Percentiles rank a stretch among this genome's conserved stretches.
Evolutionary conservation across 306 rosid genomes (phyloP).

Genomic region (Dryas octopetala): DNA sequence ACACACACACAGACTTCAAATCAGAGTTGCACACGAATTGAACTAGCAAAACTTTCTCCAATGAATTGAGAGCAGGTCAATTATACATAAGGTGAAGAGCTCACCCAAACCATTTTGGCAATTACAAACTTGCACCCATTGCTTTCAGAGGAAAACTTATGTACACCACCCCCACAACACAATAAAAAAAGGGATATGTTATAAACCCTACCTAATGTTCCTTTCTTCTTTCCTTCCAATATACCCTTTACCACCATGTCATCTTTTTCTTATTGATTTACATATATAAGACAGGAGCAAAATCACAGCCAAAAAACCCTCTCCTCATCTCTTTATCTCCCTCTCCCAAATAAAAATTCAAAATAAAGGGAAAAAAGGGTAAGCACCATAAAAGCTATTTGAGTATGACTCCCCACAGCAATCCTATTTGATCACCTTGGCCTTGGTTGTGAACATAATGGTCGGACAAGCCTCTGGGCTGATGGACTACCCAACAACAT

Average conservation of each 20-base stretch:
- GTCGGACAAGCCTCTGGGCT: slow-evolving; percentile 80
- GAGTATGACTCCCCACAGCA: slow-evolving; percentile 11
- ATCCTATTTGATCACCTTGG: slow-evolving; percentile 61
- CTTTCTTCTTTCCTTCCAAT: slow-evolving; percentile 38
- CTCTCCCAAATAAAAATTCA: slow-evolving; percentile 30
- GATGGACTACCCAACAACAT: slow-evolving; percentile 76
- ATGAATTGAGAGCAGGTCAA: slow-evolving; percentile 55
- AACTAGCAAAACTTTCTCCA: slow-evolving; percentile 23
- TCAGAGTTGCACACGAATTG: neutral
- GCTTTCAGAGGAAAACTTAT: slow-evolving; percentile 49
- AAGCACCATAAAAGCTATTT: slow-evolving; percentile 7
- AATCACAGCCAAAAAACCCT: slow-evolving; percentile 55
- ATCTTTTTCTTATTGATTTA: slow-evolving; percentile 72
- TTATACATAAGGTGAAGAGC: slow-evolving; percentile 47
- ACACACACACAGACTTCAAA: neutral
- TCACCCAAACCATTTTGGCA: slow-evolving; percentile 41
- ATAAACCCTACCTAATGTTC: slow-evolving; percentile 48
- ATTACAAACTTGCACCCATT: slow-evolving; percentile 56
- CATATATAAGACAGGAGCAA: slow-evolving; percentile 59
- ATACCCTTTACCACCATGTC: slow-evolving; percentile 42
- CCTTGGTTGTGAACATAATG: slow-evolving; percentile 71
- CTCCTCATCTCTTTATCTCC: slow-evolving; percentile 41
- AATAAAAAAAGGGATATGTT: slow-evolving; percentile 47
- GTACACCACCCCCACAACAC: slow-evolving; percentile 71
- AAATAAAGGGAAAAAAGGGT: slow-evolving; percentile 33